Base-by-base conservation (phyloP, 2,329 filamentous ascomycete genomes). In the Nigrospora osmanthi region DNA sequence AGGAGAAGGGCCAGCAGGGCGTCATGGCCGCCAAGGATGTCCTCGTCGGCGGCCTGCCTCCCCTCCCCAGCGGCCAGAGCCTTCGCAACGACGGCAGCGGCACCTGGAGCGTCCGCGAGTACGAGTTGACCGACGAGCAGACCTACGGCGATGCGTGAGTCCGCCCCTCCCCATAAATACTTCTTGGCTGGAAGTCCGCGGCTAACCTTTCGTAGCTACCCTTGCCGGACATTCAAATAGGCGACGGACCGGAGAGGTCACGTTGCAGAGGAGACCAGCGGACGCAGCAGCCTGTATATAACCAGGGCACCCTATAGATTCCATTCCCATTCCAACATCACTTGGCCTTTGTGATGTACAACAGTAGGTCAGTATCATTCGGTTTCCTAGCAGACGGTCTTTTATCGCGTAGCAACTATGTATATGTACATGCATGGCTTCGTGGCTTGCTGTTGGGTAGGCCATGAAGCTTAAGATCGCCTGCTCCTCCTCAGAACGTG, bases 21-120 rank as follows among this genome's bases (percentile, higher is more conserved):
- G 70, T 67, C 45, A 61, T 57, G 32, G 58, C 60, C 3, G 65
- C 62, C 32, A 63, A 69, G 53, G 79, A 90, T 46, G 64, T 96
- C 51, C 82, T 87, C 42, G 75, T 85, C 38, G 75, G 85, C 57
- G 90, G 91, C 1, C 66, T 98, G 66, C 93, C 93, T 46, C 93
- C 93, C n/a, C 69, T 86, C 58, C 93, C 91, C 14, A 82, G 81
- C 58, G 83, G 87, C n/a, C 68, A 82, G 65, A 79, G 71, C 54
- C 56, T 74, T 47, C 65, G 66, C 53, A 65, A 65, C 39, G 69
- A 64, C 38, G 74, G 44, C 17, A 48, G 58, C 37, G 59, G 75
- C 37, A 62, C 72, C 49, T 80, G 80, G 70, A 74, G 81, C 59
- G 80, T 83, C 60, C 81, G 89, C 64, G 80, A 83, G 66, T 81